phyloP scores from a whole-genome alignment of 2,329 filamentous ascomycete species.

The Neocatenulostroma microsporum region DNA sequence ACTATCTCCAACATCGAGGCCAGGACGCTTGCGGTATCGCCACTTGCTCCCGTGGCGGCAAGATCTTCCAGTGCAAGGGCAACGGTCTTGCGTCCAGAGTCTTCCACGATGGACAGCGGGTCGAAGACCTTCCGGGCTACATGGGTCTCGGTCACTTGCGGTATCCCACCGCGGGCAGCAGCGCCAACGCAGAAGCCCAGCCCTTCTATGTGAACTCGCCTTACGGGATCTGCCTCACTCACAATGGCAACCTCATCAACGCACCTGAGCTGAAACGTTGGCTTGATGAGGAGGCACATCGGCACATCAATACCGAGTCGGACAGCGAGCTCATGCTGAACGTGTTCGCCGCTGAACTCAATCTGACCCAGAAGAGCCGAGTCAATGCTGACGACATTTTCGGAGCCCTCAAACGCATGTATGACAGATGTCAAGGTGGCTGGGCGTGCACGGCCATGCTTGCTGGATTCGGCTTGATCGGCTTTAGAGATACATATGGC shows the following conservation, averaged over 20 bases:
- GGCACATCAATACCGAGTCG: constrained; percentile 84
- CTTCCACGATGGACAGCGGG: constrained; percentile 69
- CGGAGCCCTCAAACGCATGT: constrained; percentile 62
- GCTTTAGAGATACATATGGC: constrained; percentile 70
- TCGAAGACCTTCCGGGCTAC: constrained; percentile 69
- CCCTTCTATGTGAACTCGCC: constrained; percentile 87
- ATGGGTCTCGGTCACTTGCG: constrained; percentile 82
- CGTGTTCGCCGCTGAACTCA: constrained; percentile 74
- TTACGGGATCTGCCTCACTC: constrained; percentile 71
- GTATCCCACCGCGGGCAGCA: constrained; percentile 84
- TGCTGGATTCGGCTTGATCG: constrained; percentile 70
- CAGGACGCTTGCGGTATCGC: constrained; percentile 87
- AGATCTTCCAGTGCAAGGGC: constrained; percentile 83
- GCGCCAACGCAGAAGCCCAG: constrained; percentile 76
- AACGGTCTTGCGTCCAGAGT: constrained; percentile 72
- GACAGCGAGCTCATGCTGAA: constrained; percentile 86
- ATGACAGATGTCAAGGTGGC: constrained; percentile 63
- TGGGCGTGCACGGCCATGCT: constrained; percentile 79
- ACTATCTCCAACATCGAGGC: constrained; percentile 50
- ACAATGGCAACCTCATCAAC: constrained; percentile 88
- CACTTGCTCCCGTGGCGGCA: constrained; percentile 63
- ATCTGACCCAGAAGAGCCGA: constrained; percentile 71
- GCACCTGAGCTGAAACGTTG: constrained; percentile 58
- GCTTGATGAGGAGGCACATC: constrained; percentile 68
- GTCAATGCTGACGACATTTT: constrained; percentile 74